Percentiles rank a stretch among this genome's conserved stretches.
These are phyloP conservation scores for Fusarium aywerte DNA, from an alignment of 2,329 filamentous ascomycete genomes.

Conservation along the genomic window DNA sequence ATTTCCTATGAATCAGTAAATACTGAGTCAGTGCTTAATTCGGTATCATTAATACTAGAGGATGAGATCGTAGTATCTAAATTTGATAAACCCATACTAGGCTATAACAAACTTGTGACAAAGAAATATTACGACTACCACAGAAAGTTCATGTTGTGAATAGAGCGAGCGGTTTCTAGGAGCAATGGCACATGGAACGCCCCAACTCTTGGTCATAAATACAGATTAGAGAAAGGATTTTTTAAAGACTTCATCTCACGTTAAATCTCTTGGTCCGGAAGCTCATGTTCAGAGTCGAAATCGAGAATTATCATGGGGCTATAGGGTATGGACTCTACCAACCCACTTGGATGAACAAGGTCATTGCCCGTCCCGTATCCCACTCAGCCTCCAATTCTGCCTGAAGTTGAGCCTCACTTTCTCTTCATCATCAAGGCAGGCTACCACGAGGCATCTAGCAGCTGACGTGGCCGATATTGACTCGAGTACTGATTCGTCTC, in stretches of 20 bases:
- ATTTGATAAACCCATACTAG: background rate
- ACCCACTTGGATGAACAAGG: background rate
- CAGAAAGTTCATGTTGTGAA: too few species aligned
- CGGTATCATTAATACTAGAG: background rate
- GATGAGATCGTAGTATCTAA: background rate
- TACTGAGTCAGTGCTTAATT: background rate
- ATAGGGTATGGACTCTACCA: background rate
- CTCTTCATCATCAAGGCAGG: background rate
- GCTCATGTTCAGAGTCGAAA: background rate
- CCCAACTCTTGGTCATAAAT: background rate
- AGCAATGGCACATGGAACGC: background rate
- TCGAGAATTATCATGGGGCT: background rate
- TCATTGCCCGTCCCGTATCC: background rate
- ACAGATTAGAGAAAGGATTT: too few species aligned
- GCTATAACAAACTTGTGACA: too few species aligned
- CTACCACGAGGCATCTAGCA: constrained; percentile 19
- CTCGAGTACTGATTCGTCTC: constrained; percentile 10
- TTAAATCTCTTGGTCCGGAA: background rate
- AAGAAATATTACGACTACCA: too few species aligned
- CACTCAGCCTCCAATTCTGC: constrained; percentile 20
- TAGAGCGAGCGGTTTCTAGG: too few species aligned
- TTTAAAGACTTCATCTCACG: background rate
- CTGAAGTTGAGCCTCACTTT: constrained; percentile 34
- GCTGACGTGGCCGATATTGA: constrained; percentile 39
- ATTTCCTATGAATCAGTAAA: background rate